These are phyloP conservation scores for Rheum nobile DNA, from an alignment of 148 eudicot species.

Conservation along the genomic window DNA sequence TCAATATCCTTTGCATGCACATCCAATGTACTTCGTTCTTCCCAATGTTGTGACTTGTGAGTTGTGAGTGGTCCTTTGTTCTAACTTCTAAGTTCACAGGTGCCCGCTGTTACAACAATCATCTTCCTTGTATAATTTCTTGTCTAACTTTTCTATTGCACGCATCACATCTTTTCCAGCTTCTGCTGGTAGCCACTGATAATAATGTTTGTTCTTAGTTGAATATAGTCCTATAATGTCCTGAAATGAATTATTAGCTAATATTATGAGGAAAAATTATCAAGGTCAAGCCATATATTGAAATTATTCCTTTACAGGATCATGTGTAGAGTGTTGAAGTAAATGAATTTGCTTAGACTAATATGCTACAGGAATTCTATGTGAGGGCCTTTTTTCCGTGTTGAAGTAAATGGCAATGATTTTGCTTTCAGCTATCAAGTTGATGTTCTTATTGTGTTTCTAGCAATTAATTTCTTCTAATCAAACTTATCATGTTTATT, in stretches of 20 bases:
- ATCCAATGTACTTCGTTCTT: not conserved
- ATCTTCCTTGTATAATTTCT: not conserved
- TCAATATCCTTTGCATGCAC: not conserved
- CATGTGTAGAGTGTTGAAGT: not conserved
- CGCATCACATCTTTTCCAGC: not conserved
- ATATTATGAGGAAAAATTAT: not conserved
- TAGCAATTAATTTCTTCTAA: not conserved
- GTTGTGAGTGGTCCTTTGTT: no score
- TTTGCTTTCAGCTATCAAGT: not conserved
- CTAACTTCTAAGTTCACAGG: no score
- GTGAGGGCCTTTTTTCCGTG: not conserved
- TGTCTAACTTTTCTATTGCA: not conserved
- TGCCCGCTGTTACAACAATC: no score
- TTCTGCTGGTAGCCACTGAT: not conserved
- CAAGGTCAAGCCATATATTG: not conserved
- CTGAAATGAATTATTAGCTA: not conserved
- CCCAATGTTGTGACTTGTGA: no score
- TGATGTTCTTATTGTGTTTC: not conserved
- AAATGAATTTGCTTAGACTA: not conserved
- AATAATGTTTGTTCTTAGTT: not conserved
- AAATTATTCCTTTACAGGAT: not conserved
- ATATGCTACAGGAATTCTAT: not conserved
- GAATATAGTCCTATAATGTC: not conserved
- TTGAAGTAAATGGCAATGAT: not conserved
- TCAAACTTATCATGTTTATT: not conserved